Evolutionary conservation across 768 basidiomycete species (phyloP), one percentile per base, ranked within the genome.

Genomic region (Lentinula detonsa): DNA sequence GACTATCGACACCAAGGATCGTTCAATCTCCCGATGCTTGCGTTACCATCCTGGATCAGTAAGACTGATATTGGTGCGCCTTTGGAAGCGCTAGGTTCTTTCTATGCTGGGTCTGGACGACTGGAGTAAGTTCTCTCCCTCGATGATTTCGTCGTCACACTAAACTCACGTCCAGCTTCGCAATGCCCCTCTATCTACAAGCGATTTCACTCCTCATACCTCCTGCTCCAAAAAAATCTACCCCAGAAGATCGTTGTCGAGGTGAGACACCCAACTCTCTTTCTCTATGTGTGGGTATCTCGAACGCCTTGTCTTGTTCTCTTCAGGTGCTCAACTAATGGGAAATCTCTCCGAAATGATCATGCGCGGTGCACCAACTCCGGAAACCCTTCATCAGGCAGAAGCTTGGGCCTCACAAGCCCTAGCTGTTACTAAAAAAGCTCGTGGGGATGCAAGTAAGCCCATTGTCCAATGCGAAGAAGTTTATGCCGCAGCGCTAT

Each of bases 41-140:
- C 77, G 13, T 65, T 89, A 54, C 88, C 89, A 1, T 62, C 67
- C 18, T 90, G 88, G 89, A 81, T 81, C 51, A 74, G 76, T 8
- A 78, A 75, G 60, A 77, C 80, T 21, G 86, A 90, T 64, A 71
- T 90, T 28, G 86, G 83, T 18, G 85, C 86, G 9, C 88, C 87
- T 1, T 75, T 90, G 37, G 87, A 88, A 65, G 83, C 86, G 0
- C 75, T 91, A 4, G 89, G 83, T 1, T 74, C 78, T 4, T 84
- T 85, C 57, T 88, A 90, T 63, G 80, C 81, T 4, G 73, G 76
- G 37, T 73, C 73, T 39, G 86, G 84, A 21, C 82, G 81, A 60
- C 64, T 76, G n/a, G 80, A 85, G 85, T 87, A 67, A 61, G 81
- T 74, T n/a, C 15, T 35, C 16, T 42, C 1, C 35, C 55, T n/a